A percentile compares a stretch with the other conserved stretches of the same genome.
These are phyloP conservation scores for Furcasterigmium furcatum DNA, from an alignment of 2,329 filamentous ascomycete genomes.

Conservation along the genomic window DNA sequence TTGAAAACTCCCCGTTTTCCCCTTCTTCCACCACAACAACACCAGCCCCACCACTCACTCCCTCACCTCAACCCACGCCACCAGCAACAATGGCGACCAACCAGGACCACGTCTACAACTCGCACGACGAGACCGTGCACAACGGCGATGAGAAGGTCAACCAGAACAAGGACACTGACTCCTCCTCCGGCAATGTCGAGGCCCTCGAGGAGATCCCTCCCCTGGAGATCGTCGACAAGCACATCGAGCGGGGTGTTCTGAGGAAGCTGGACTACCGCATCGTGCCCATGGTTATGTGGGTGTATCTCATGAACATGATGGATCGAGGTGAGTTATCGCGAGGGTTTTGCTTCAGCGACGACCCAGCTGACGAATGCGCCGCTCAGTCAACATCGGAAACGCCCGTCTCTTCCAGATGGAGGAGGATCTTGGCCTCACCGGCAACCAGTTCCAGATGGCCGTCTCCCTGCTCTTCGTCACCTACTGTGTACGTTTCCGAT, in stretches of 20 bases:
- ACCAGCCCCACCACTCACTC: not conserved
- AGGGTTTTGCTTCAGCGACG: not conserved
- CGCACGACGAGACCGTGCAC: not conserved
- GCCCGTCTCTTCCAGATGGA: constrained; percentile 52
- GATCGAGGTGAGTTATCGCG: constrained; percentile 22
- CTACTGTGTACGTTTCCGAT: constrained; percentile 33
- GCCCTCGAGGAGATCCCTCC: not conserved
- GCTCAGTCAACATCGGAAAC: constrained; percentile 47
- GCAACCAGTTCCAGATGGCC: constrained; percentile 54
- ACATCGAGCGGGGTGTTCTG: constrained; percentile 4
- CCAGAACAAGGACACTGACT: not conserved
- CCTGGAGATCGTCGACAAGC: constrained; percentile 3
- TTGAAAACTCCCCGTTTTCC: too few relatives aligned
- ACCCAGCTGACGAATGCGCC: not conserved
- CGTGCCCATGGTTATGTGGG: constrained; percentile 25
- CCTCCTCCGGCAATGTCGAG: not conserved
- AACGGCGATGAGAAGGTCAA: not conserved
- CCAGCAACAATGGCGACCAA: not conserved
- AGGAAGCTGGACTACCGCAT: constrained; percentile 26
- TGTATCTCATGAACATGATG: constrained; percentile 31
- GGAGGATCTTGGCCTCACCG: constrained; percentile 49
- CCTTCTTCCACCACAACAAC: not conserved
- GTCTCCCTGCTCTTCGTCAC: constrained; percentile 38
- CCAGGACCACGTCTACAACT: not conserved
- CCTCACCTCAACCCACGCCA: not conserved